phyloP scores from a whole-genome alignment of 257 asterid genomes.

The Orobanche coerulescens region DNA sequence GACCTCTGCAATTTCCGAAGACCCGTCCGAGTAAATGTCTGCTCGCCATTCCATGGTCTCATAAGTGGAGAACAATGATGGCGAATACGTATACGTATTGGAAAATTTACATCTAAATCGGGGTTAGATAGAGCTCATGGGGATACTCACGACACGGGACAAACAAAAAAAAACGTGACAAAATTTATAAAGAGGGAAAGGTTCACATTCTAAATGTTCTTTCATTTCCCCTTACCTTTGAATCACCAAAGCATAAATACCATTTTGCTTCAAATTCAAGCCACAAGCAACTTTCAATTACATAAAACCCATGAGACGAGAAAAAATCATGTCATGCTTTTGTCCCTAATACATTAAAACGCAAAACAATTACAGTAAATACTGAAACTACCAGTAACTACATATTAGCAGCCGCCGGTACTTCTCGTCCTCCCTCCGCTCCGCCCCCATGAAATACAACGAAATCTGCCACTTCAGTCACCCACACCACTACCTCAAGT shows the following conservation, averaged over 20 bases:
- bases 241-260: constrained; percentile 41
- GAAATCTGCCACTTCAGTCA: constrained; percentile 82
- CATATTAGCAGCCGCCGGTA: constrained; percentile 1
- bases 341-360: constrained; percentile 1
- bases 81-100: no score
- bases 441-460: constrained; percentile 51
- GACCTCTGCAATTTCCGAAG: no score
- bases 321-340: background rate
- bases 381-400: background rate
- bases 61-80: no score
- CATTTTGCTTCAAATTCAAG: constrained; percentile 58
- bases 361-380: background rate
- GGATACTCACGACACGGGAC: no score
- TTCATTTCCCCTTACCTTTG: constrained; percentile 25
- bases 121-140: background rate
- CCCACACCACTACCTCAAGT: constrained; percentile 65
- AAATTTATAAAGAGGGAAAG: constrained; percentile 32
- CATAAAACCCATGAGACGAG: background rate
- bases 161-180: background rate
- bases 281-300: constrained; percentile 34
- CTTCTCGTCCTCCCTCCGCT: no score
- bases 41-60: no score
- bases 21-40: no score
- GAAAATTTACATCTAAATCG: no score
- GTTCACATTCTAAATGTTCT: constrained; percentile 31